Conservation (phyloP, 2,329 filamentous ascomycete species). For the Ilyonectria robusta region DNA sequence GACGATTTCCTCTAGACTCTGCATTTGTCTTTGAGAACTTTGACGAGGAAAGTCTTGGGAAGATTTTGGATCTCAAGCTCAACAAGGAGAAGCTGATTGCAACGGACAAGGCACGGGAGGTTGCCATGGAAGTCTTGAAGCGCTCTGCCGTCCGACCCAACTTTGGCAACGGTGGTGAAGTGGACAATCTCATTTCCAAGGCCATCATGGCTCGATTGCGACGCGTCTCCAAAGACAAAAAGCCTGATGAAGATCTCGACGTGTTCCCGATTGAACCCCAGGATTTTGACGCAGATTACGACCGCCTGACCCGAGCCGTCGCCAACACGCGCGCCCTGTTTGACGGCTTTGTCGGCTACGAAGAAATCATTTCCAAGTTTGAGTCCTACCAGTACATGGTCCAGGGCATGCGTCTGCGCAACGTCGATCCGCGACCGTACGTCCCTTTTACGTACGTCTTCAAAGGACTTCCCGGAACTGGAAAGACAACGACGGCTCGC, state of each 20-base stretch:
- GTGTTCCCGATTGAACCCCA: conserved; percentile 50
- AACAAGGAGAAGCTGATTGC: conserved; percentile 67
- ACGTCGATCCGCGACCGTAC: conserved; percentile 65
- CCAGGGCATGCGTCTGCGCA: conserved; percentile 63
- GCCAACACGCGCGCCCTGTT: conserved; percentile 68
- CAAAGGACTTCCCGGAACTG: conserved; percentile 75
- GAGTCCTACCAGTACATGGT: conserved; percentile 69
- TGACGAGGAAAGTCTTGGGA: conserved; percentile 66
- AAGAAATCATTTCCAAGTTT: conserved; percentile 68
- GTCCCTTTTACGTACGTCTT: conserved; percentile 79
- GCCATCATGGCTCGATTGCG: conserved; percentile 44
- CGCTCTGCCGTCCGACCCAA: conserved; percentile 75
- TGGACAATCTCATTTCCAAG: conserved; percentile 67
- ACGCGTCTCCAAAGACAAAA: conserved; percentile 42
- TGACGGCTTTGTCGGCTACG: conserved; percentile 71
- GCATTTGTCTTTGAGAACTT: conserved; percentile 82
- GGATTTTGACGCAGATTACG: conserved; percentile 72
- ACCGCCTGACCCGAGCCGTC: conserved; percentile 58
- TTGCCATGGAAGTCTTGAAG: conserved; percentile 72
- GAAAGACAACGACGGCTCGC: conserved; percentile 78
- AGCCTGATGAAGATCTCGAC: conserved; percentile 38
- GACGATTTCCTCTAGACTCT: conserved; percentile 75
- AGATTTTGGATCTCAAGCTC: conserved; percentile 77
- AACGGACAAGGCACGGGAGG: conserved; percentile 66
- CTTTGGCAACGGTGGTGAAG: conserved; percentile 83